Evolutionary conservation across 2,329 filamentous ascomycete genomes (phyloP).

Genomic region (Neonectria neomacrospora): DNA sequence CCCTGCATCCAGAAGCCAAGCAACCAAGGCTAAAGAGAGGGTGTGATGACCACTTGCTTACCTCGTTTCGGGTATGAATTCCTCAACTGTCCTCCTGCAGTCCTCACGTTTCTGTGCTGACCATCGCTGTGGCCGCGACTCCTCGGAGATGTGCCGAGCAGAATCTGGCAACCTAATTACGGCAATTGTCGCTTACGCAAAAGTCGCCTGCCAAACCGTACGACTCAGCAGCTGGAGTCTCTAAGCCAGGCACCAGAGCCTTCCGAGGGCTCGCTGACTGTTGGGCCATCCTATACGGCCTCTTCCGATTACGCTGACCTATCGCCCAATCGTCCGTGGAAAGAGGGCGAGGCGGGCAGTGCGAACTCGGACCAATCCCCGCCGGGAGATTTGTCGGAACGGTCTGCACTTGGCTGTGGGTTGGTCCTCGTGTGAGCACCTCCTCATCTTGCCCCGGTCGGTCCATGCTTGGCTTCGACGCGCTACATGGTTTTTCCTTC

Average conservation of each 20-base stretch:
- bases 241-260: constrained; percentile 19
- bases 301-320: constrained; percentile 41
- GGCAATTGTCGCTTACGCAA: constrained; percentile 24
- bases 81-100: constrained; percentile 28
- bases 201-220: constrained; percentile 41
- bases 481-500: constrained; percentile 17
- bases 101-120: constrained; percentile 1
- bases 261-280: constrained; percentile 3
- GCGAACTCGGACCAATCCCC: constrained; percentile 45
- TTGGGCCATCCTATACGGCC: constrained; percentile 28
- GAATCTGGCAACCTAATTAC: constrained; percentile 8
- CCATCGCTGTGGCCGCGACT: constrained; percentile 8
- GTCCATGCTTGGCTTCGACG: constrained; percentile 12
- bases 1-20: constrained; percentile 26
- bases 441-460: constrained; percentile 4
- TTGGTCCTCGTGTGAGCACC: constrained; percentile 18
- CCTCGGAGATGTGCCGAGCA: constrained; percentile 39
- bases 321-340: constrained; percentile 30
- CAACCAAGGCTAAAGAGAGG: constrained; percentile 14
- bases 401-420: constrained; percentile 31
- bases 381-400: constrained; percentile 34
- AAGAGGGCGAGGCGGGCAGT: constrained; percentile 14
- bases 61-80: constrained; percentile 17
- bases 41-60: constrained; percentile 32
- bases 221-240: constrained; percentile 27